Evolutionary conservation across 495 filamentous ascomycete genomes (phyloP), one percentile per base, ranked within the genome.

Genomic region (Cercophora samala): DNA sequence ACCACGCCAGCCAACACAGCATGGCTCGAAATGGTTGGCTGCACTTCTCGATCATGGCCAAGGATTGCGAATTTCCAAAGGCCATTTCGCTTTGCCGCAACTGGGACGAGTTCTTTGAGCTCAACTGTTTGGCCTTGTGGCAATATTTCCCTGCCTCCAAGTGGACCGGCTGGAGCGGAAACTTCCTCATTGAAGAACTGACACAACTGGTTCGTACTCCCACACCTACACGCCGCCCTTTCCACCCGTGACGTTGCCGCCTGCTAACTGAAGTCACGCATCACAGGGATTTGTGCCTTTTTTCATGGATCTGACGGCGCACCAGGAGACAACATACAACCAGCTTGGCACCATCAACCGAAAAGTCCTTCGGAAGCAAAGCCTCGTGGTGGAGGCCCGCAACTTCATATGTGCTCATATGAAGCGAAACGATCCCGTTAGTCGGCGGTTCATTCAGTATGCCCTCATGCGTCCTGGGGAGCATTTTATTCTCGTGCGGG

Each of bases 41-140:
- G 24, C 84, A 85, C 52, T 85, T 85, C 70, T 84, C 79, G 46
- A 75, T 86, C 64, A 75, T 85, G 67, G 82, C 83, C 6, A 83
- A 83, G 71, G 79, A 83, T 62, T 82, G 80, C 62, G 62, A 72
- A 60, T 74, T 86, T 15, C 70, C 69, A 19, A 77, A 82, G 21
- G 84, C 83, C 22, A 79, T 82, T n/a, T 66, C 74, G 19, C 77
- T 86, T 9, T 86, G 84, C 66, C 80, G 82, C 53, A 83, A 82
- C 66, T 85, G 82, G 83, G 78, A 83, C 29, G 84, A 86, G 66
- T 83, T 85, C 69, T 81, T 78, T 58, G 78, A 85, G 55, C 66
- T 86, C 26, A 82, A 81, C 54, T 73, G 80, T 46, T 76, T 85
- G 8, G 74, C 81, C 4, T 58, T 77, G 18, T 84, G 79, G 71